Base-by-base conservation (phyloP, 129 eudicot genomes). In the Chrysanthemum seticuspe region DNA sequence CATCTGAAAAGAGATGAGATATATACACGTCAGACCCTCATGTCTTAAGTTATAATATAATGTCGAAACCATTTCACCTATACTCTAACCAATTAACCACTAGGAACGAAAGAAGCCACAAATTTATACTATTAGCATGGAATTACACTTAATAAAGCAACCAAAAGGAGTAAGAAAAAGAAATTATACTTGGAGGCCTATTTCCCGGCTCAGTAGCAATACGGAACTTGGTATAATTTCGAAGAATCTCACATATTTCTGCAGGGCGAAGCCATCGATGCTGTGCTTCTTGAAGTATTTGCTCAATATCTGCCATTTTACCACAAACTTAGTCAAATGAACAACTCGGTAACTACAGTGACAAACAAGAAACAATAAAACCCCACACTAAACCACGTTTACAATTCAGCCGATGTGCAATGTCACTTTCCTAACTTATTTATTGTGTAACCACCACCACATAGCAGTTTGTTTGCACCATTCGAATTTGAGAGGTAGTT, bases 261-360 rank as follows among this genome's bases (percentile, higher is more conserved):
- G 98, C 88, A 72, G 98, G 96, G 7, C 96, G 95, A 66, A 93
- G 85, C 98, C 98, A 93, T 48, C 98, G 87, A 74, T 89, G 91
- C 69, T 89, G 96, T 58, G 98, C 98, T 87, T 89, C 96, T 62
- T 61, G 60, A 50, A 87, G 95, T 79, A 93, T 85, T 76, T 85
- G 98, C 53, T 79, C 90, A 68, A 93, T 87, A 85, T 93, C 98
- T 93, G 96, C 86, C 79, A 10, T 61, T 36, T 29, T 51, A 71
- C 58, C 77, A 74, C 59, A 56, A 74, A 79, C 45, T 40, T 59
- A 52, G 68, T 73, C 55, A 78, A 73, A 10, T 14, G 4, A 54
- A 44, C 31, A 57, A 57, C 62, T 2, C 13, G 12, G 1, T 4
- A 67, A 76, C 31, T 25, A 76, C 74, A 27, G 31, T 65, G 59